Percentiles rank a stretch among this genome's conserved stretches.
These are phyloP conservation scores for Microascus cirrosus DNA, from an alignment of 2,329 filamentous ascomycete genomes.

Conservation along the genomic window DNA sequence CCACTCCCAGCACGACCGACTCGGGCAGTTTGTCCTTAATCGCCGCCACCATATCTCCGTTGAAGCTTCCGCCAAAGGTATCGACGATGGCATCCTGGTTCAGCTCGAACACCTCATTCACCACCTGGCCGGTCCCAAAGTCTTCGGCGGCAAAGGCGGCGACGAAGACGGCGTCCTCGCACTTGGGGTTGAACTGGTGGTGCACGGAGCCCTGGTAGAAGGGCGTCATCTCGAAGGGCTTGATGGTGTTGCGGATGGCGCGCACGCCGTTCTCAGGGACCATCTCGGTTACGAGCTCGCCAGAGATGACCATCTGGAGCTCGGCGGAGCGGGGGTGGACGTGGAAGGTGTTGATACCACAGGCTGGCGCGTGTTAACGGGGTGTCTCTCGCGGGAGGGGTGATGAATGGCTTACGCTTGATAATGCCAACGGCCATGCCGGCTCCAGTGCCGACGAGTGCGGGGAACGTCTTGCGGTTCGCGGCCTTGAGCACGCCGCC, in stretches of 20 bases:
- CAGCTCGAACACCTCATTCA: conserved; percentile 37
- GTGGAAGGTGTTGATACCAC: conserved; percentile 47
- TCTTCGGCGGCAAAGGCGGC: conserved; percentile 38
- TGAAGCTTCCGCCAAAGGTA: conserved; percentile 31
- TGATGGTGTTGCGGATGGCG: conserved; percentile 29
- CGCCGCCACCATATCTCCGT: conserved; percentile 29
- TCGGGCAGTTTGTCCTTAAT: conserved; percentile 26
- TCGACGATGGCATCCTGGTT: conserved; percentile 32
- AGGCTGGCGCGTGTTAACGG: conserved; percentile 19
- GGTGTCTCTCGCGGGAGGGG: conserved; percentile 1
- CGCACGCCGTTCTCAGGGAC: conserved; percentile 40
- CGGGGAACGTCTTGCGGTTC: conserved; percentile 42
- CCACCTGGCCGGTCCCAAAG: conserved; percentile 37
- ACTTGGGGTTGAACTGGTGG: conserved; percentile 45
- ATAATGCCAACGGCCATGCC: conserved; percentile 41
- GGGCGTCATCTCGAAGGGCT: conserved; percentile 34
- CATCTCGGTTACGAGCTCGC: conserved; percentile 38
- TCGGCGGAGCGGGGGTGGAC: conserved; percentile 42
- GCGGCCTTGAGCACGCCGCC: conserved; percentile 29
- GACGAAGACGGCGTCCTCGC: conserved; percentile 36
- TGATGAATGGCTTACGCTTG: conserved; percentile 18
- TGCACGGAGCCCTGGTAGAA: conserved; percentile 45
- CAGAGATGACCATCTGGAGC: conserved; percentile 38
- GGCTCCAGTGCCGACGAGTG: conserved; percentile 35
- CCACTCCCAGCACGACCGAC: conserved; percentile 39